Conservation (phyloP, 441 rosid genomes). For the Biscutella laevigata region DNA sequence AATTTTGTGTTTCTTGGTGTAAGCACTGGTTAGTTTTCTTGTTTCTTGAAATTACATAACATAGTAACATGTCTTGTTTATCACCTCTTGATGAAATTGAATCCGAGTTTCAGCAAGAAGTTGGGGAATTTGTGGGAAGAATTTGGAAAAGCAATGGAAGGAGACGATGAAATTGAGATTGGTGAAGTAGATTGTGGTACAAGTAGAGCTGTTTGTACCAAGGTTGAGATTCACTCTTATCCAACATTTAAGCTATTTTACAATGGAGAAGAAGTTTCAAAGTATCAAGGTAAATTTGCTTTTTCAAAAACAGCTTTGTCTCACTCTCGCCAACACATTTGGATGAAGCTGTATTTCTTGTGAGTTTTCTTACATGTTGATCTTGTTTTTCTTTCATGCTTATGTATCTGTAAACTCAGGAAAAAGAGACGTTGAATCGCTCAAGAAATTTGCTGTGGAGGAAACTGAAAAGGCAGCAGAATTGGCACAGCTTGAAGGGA, state of each 20-base stretch:
- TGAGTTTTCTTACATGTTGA: not conserved
- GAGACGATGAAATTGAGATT: conserved; percentile 86
- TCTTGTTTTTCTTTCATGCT: not conserved
- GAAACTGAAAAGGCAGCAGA: conserved; percentile 81
- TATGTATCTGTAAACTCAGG: conserved; percentile 33
- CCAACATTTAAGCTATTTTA: conserved; percentile 90
- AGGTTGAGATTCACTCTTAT: conserved; percentile 85
- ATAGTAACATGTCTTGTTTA: not conserved
- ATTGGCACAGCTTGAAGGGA: conserved; percentile 51
- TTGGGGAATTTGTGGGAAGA: conserved; percentile 91
- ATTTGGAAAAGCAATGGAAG: conserved; percentile 76
- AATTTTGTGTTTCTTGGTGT: conserved; percentile 97
- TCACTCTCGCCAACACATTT: not conserved
- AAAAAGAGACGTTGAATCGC: conserved; percentile 62
- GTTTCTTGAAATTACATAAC: not conserved
- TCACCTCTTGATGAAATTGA: conserved; percentile 1
- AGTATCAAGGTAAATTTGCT: conserved; percentile 64
- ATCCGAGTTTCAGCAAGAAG: conserved; percentile 52
- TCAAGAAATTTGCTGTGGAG: conserved; percentile 54
- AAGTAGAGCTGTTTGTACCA: conserved; percentile 69
- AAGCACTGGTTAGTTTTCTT: conserved; percentile 74
- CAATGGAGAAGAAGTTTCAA: conserved; percentile 84
- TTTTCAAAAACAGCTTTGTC: not conserved
- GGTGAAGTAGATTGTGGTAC: conserved; percentile 88
- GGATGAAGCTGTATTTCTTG: no score